Evolutionary conservation across 345 rosid genomes (phyloP).

Genomic region (Aegle marmelos): DNA sequence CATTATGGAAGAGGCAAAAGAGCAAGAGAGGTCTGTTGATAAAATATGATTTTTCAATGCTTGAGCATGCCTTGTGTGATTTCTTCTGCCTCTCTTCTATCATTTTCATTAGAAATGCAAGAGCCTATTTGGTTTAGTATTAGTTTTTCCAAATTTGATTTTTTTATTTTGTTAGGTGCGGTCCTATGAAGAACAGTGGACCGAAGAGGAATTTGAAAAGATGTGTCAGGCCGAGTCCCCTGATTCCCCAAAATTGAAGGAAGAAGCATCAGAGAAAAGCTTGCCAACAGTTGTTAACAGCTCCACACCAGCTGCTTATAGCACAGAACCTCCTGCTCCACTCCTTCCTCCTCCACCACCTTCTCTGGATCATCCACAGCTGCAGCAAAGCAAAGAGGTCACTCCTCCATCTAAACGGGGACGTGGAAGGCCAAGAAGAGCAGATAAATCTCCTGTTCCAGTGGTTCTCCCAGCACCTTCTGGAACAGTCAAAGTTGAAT

Average conservation of each 20-base stretch:
- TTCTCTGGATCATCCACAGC: slow-evolving; percentile 25
- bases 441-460: slow-evolving; percentile 44
- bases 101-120: not conserved
- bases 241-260: slow-evolving; percentile 59
- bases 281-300: slow-evolving; percentile 36
- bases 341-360: slow-evolving; percentile 5
- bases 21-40: slow-evolving; percentile 80
- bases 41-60: slow-evolving; percentile 19
- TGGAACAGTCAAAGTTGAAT: slow-evolving; percentile 34
- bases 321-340: slow-evolving; percentile 29
- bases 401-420: slow-evolving; percentile 84
- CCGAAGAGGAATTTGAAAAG: slow-evolving; percentile 94
- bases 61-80: not conserved
- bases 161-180: slow-evolving; percentile 50
- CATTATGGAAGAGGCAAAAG: slow-evolving; percentile 96
- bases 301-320: slow-evolving; percentile 18
- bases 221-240: slow-evolving; percentile 81
- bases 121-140: slow-evolving; percentile 3
- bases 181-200: slow-evolving; percentile 88
- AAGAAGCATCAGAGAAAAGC: slow-evolving; percentile 40
- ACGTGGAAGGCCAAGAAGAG: slow-evolving; percentile 92
- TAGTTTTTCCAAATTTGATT: not conserved
- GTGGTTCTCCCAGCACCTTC: slow-evolving; percentile 25
- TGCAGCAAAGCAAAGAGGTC: slow-evolving; percentile 46
- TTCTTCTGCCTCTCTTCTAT: not conserved